Base-by-base conservation (phyloP, 1,284 basidiomycete species). In the Naganishia sp. region DNA sequence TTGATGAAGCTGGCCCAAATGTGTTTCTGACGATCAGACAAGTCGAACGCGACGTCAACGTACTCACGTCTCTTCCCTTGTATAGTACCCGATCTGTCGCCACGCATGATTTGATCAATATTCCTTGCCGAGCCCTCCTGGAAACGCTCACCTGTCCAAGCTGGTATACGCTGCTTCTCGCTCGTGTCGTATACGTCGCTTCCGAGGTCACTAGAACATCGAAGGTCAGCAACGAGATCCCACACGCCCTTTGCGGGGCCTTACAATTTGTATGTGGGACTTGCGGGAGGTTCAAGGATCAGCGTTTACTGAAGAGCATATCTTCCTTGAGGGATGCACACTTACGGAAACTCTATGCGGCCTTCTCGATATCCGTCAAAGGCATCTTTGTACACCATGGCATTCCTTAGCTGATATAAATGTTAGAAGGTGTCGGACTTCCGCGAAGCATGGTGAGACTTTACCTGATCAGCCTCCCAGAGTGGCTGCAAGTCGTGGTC, bases 161-260 rank as follows among this genome's bases (percentile, higher is more conserved):
- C 92, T 1, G 96, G 96, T 75, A 97, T 90, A 7, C 96, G 86
- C 83, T 89, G 86, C 81, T 99, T 99, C 78, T 99, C 96, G 70
- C 92, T 92, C 3, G 92, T 90, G 77, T 99, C 96, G 77, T 98
- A 99, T 54, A 83, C 83, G 70, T 95, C 88, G 9, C 92, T 80
- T 5, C 81, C 81, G 52, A 82, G 80, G 68, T 82, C 81, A 68
- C 75, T 77, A 46, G n/a, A 41, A 25, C 3, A n/a, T 7, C 23
- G 7, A 68, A 69, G 51, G 66, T 72, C 18, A 64, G 17, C 21
- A 56, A 57, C 25, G 41, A 52, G 9, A 39, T 39, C 35, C 9
- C 35, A 39, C 7, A 13, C 7, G 35, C 35, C 13, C 35, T 10
- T 9, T 39, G 35, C 13, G 31, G 23, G 15, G 4, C 63, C 73